A percentile compares a stretch with the other conserved stretches of the same genome.
These are phyloP conservation scores for Cryptococcus sp. DNA, from an alignment of 1,284 basidiomycete species.

Conservation along the genomic window DNA sequence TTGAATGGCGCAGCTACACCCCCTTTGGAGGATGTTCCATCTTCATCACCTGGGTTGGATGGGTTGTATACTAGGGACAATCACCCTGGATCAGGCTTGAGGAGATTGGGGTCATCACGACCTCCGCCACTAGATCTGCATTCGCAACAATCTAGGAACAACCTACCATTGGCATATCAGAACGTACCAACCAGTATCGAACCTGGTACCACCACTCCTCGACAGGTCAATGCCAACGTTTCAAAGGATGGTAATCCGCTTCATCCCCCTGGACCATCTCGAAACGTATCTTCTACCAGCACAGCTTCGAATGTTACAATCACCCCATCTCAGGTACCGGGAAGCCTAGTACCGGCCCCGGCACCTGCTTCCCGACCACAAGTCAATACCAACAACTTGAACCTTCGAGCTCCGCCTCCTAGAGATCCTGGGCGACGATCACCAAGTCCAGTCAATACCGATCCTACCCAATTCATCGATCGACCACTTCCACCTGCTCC, in stretches of 20 bases:
- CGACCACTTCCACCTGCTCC: slow-evolving; percentile 32
- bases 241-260: too few species aligned
- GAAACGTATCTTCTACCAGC: slow-evolving; percentile 4
- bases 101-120: slow-evolving; percentile 25
- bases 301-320: slow-evolving; percentile 11
- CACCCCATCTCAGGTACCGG: slow-evolving; percentile 8
- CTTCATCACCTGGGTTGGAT: not conserved
- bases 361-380: too few species aligned
- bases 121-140: slow-evolving; percentile 36
- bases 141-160: slow-evolving; percentile 14
- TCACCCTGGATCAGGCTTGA: slow-evolving; percentile 5
- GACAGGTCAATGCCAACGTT: slow-evolving; percentile 10
- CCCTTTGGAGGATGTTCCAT: slow-evolving; percentile 6
- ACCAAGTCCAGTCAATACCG: slow-evolving; percentile 30
- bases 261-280: slow-evolving; percentile 1
- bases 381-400: slow-evolving; percentile 13
- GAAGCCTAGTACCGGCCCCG: slow-evolving; percentile 11
- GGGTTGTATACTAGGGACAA: not conserved
- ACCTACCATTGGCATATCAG: slow-evolving; percentile 30
- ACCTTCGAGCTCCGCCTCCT: slow-evolving; percentile 30
- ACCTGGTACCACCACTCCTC: slow-evolving; percentile 12
- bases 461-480: slow-evolving; percentile 21
- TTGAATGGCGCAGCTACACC: slow-evolving; percentile 22
- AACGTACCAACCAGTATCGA: slow-evolving; percentile 1
- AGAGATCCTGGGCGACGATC: slow-evolving; percentile 27